Base-by-base conservation (phyloP, 129 eudicot genomes). In the Smallanthus sonchifolius region DNA sequence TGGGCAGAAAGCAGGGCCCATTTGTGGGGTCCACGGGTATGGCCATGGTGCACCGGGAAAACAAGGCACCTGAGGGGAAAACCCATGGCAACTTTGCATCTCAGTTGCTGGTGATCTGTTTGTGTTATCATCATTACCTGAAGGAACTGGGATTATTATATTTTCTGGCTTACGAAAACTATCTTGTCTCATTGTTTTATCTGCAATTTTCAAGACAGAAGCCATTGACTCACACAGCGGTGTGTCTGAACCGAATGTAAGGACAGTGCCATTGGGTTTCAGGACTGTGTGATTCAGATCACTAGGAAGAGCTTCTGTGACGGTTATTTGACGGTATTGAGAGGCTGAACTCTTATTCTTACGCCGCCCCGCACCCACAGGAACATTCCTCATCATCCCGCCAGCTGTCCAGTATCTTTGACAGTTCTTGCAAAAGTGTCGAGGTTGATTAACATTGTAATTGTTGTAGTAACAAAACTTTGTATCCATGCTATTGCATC, bases 401-500 rank as follows among this genome's bases (percentile, higher is more conserved):
- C 97, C 97, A 72, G 92, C 95, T 39, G 97, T 91, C 97, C 97
- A 91, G 81, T 91, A 91, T 81, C 97, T 83, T 88, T 91, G 97
- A 64, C 97, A 91, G 70, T 88, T 88, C 86, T 88, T 91, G 85
- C 97, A 91, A 74, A 91, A 91, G 83, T 91, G 95, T 5, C 97
- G 84, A 49, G 97, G 97, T 45, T 91, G 97, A 74, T 81, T 91
- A 10, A 88, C 90, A 10, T 91, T 91, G 82, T 91, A 91, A 61
- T 91, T 91, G 82, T 91, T 91, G 88, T 80, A 91, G 77, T 91
- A 91, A 75, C 97, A 91, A 52, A 91, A 91, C 39, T 91, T 91
- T 3, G 97, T 91, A 40, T 91, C 97, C 95, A 88, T 88, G 80
- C 97, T 91, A 55, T 91, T 84, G 67, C 97, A 91, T 55, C 97